Evolutionary conservation across 163 green algal genomes (phyloP).

Genomic region (Smithsoniella earleae): DNA sequence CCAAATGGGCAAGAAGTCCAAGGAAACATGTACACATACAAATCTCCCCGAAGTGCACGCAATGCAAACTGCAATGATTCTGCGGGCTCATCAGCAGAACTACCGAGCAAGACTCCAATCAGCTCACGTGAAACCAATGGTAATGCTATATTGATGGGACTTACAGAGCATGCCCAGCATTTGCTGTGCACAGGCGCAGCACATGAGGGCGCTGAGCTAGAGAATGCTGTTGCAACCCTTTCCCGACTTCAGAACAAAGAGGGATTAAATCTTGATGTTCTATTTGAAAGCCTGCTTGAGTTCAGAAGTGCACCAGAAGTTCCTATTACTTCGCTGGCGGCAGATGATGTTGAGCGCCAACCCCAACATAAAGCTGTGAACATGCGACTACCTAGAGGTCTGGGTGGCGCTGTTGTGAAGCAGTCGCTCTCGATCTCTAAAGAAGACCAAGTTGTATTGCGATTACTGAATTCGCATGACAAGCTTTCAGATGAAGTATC

Average conservation of each 20-base stretch:
- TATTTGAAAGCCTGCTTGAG: neutral
- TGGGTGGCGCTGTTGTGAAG: neutral
- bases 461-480: conserved; percentile 4
- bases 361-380: neutral
- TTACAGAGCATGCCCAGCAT: conserved; percentile 4
- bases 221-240: neutral
- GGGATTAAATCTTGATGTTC: neutral
- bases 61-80: neutral
- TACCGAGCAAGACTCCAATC: neutral
- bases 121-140: neutral
- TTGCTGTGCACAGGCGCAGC: neutral
- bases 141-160: neutral
- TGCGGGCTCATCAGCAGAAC: neutral
- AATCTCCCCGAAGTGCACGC: neutral
- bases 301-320: neutral
- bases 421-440: neutral
- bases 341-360: too few relatives aligned
- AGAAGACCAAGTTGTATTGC: neutral
- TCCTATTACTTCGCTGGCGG: neutral
- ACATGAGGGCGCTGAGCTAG: neutral
- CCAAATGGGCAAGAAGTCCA: neutral
- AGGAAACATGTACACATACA: neutral
- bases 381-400: conserved; percentile 3
- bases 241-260: neutral
- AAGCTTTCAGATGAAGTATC: neutral